Conservation (phyloP, 1,284 basidiomycete species). For the Papiliotrema nemorosa region DNA sequence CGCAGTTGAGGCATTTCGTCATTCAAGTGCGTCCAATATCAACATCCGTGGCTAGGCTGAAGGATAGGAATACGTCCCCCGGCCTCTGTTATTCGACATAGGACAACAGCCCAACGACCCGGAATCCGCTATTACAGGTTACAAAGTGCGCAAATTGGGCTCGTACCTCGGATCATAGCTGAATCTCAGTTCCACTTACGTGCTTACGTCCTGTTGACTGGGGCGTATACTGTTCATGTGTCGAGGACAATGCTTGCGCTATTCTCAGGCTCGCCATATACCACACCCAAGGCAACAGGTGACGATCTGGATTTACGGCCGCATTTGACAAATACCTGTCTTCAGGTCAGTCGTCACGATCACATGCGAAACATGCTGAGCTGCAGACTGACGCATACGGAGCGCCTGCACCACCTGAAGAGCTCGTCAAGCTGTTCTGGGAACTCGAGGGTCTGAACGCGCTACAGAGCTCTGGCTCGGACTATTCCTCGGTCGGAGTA, state of each 20-base stretch:
- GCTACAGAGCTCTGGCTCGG: slow-evolving; percentile 35
- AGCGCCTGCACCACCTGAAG: slow-evolving; percentile 37
- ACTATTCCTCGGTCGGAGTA: slow-evolving; percentile 12
- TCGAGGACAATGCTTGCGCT: slow-evolving; percentile 80
- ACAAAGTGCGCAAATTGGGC: slow-evolving; percentile 63
- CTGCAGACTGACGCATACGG: slow-evolving; percentile 54
- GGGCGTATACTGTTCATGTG: slow-evolving; percentile 73
- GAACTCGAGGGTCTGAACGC: slow-evolving; percentile 65
- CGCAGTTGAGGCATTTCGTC: slow-evolving; percentile 93
- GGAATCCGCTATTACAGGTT: slow-evolving; percentile 52
- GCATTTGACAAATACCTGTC: slow-evolving; percentile 93
- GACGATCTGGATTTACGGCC: slow-evolving; percentile 60
- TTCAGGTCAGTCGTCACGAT: slow-evolving; percentile 58
- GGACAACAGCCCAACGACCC: slow-evolving; percentile 23
- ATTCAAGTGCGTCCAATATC: slow-evolving; percentile 70
- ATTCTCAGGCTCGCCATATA: slow-evolving; percentile 71
- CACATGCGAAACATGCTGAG: not conserved
- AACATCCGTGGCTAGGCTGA: not conserved
- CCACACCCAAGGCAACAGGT: slow-evolving; percentile 43
- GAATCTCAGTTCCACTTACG: slow-evolving; percentile 91
- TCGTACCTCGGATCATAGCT: too few relatives aligned
- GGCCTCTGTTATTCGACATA: slow-evolving; percentile 75
- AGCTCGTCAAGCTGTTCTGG: slow-evolving; percentile 65
- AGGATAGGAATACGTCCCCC: slow-evolving; percentile 77
- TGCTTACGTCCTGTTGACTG: slow-evolving; percentile 82